Base-by-base conservation (phyloP, 176 grass and related monocot species). In the Leersia perrieri region DNA sequence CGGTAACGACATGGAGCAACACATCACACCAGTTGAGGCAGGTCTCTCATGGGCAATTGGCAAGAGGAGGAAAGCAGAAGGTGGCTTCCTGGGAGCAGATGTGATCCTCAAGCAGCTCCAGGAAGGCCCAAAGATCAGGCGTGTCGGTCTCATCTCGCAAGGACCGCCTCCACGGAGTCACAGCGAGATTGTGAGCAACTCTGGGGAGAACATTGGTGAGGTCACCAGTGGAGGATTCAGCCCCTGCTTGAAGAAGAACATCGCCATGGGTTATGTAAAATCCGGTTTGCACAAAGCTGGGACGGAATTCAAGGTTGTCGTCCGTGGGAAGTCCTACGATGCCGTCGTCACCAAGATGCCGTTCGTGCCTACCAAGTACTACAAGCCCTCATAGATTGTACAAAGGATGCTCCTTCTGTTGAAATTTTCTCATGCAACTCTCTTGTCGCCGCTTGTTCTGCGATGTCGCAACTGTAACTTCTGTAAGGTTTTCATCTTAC, bases 191-290 rank as follows among this genome's bases (percentile, higher is more conserved):
- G 83, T 91, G 34, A 90, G 62, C 83, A 71, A 45, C 63, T 69
- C 75, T 0, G 93, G 93, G 18, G 97, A 96, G 79, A 96, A 91
- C 33, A 93, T 96, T 2, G 97, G 97, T 0, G 97, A 99, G 88
- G 92, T 99, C 22, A 99, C 97, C 30, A 99, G 97, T 16, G 97
- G 97, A 4, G 97, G 97, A 18, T 99, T 99, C 78, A 96, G 93
- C 83, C 97, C 97, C 5, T 99, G 97, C 78, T 47, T 99, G 88
- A 99, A 99, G 85, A 96, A 93, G 82, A 99, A 99, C 81, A 96
- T 99, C 6, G 97, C 97, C 66, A 99, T 99, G 93, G 97, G 97
- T 1, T 99, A 99, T 25, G 97, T 96, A 10, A 99, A 91, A 36
- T 93, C 91, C 4, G 97, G 97, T 25, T 51, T 93, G 75, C 97